A percentile compares a stretch with the other conserved stretches of the same genome.
These are phyloP conservation scores for Thielaviopsis cerberus DNA, from an alignment of 2,329 filamentous ascomycete species.

Conservation along the genomic window DNA sequence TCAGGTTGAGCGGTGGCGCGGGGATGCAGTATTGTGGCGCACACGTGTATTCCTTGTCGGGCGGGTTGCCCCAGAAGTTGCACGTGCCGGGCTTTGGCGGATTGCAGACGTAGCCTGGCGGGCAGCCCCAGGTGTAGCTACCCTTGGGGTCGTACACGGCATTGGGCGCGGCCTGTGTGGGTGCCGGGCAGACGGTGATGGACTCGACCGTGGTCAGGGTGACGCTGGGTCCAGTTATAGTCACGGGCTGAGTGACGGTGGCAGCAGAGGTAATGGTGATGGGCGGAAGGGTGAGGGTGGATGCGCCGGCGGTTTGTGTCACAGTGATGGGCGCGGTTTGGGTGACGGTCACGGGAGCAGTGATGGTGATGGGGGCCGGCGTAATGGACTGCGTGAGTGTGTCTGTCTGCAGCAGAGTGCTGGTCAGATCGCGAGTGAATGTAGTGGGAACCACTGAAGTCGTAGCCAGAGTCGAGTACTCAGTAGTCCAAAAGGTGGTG, in stretches of 20 bases:
- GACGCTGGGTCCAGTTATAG: conserved; percentile 13
- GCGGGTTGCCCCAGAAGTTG: conserved; percentile 31
- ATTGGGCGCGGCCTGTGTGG: conserved; percentile 22
- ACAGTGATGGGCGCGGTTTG: conserved; percentile 9
- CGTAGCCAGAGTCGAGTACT: conserved; percentile 14
- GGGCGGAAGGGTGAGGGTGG: conserved; percentile 17
- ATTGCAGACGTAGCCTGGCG: conserved; percentile 33
- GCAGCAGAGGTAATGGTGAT: conserved; percentile 17
- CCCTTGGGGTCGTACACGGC: conserved; percentile 20
- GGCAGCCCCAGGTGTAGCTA: conserved; percentile 34
- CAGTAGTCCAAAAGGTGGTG: conserved; percentile 11
- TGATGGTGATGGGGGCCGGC: conserved; percentile 8
- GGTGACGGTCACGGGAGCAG: conserved; percentile 11
- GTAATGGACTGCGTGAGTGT: conserved; percentile 12
- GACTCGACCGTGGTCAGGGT: conserved; percentile 17
- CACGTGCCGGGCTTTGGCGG: conserved; percentile 31
- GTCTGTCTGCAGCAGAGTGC: conserved; percentile 2
- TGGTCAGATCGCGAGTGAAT: conserved; percentile 9
- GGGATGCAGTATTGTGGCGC: conserved; percentile 25
- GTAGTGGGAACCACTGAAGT: conserved; percentile 9
- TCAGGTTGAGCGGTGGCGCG: conserved; percentile 20
- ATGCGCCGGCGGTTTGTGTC: conserved; percentile 17
- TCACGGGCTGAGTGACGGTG: conserved; percentile 17
- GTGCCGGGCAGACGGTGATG: conserved; percentile 13
- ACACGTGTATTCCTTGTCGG: conserved; percentile 29